Evolutionary conservation across 1,284 basidiomycete genomes (phyloP), one percentile per base, ranked within the genome.

Genomic region (Papiliotrema nemorosa): DNA sequence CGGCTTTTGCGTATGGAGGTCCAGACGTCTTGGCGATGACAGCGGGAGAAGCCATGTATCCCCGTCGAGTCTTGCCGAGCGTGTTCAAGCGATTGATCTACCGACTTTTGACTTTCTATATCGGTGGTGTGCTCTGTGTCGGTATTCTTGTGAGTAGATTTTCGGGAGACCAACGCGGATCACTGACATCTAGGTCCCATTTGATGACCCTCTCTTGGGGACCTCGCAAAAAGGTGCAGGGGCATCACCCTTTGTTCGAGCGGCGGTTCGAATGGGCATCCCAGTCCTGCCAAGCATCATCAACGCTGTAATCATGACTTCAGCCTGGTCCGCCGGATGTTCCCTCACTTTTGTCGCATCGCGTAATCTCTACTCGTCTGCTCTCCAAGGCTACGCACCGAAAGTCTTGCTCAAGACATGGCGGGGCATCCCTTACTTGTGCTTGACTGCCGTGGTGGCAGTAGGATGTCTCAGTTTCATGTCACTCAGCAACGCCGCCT

Each of bases 1-100:
- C 88, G 10, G 85, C 84, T 1, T 91, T 88, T 78, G 88, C 86
- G 2, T 87, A 85, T 78, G 83, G 87, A 64, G 87, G 85, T 49
- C 85, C 89, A 75, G 89, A 92, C 63, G 78, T 90, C 54, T 84
- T 90, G 43, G 85, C 85, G 4, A 82, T 87, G 16, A 74, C 75
- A 3, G 77, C 85, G 53, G 70, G 82, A 66, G 63, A 64, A 57
- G 61, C 60, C 53, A 55, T 84, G 69, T 88, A 81, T 66, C 88
- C 88, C 1, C 81, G 86, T 43, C 81, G 83, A 36, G 87, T 88
- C 59, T 85, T 92, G 46, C 80, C 84, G 39, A 86, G 83, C 64
- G 90, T 88, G 9, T 85, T 90, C 54, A 80, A 81, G 45, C 79
- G 86, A 31, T 87, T 91, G n/a, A 88, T 90, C 75, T 89, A 81